Evolutionary conservation across 2,329 filamentous ascomycete genomes (phyloP).

Genomic region (Hymenoscyphus infarciens): DNA sequence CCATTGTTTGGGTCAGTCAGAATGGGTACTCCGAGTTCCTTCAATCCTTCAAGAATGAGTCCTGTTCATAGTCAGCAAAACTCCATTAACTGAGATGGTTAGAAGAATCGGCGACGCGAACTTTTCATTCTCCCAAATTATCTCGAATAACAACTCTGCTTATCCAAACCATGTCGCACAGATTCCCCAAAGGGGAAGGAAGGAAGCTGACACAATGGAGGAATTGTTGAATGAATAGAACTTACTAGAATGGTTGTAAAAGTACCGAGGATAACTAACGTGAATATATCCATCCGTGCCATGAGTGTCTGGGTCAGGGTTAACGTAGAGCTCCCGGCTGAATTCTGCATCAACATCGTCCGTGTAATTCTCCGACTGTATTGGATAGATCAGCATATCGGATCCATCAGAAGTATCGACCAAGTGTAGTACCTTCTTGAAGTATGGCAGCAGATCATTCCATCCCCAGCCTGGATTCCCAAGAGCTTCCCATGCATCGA

Average conservation of each 20-base stretch:
- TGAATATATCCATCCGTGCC: conserved; percentile 38
- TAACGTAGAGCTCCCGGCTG: conserved; percentile 28
- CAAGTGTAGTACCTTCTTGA: conserved; percentile 35
- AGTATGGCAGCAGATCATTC: conserved; percentile 40
- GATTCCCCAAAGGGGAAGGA: no score
- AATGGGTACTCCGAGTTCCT: conserved; percentile 38
- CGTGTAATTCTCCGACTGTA: conserved; percentile 39
- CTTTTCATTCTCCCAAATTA: no score
- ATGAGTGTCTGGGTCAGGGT: conserved; percentile 33
- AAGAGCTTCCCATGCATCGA: conserved; percentile 40
- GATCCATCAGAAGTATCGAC: neutral
- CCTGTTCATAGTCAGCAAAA: conserved; percentile 27
- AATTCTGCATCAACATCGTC: conserved; percentile 25
- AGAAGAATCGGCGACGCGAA: no score
- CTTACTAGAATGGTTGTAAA: conserved; percentile 42
- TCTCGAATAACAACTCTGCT: no score
- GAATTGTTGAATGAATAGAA: neutral
- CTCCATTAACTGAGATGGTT: neutral
- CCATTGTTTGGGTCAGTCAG: conserved; percentile 39
- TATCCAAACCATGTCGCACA: no score
- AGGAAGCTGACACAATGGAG: no score
- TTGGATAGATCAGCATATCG: neutral
- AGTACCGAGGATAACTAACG: conserved; percentile 39
- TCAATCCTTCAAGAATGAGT: conserved; percentile 39
- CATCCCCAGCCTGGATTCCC: conserved; percentile 39